These are phyloP conservation scores for Phytophthora uliginosa DNA, from an alignment of 352 stramenopile genomes.

Conservation along the genomic window DNA sequence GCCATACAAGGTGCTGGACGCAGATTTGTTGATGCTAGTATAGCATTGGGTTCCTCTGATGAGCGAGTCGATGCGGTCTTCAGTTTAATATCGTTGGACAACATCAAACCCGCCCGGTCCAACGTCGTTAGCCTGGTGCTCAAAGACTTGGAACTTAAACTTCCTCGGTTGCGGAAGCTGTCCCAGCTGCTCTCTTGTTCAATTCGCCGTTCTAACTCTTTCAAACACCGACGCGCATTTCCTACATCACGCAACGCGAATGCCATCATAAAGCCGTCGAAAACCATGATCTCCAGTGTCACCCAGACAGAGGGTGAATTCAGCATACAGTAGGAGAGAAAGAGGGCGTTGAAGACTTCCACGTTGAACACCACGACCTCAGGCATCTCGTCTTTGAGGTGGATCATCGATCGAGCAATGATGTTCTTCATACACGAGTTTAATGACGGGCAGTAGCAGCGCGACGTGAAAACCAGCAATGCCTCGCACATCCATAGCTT, in stretches of 20 bases:
- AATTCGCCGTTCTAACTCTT: neutral
- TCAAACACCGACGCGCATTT: neutral
- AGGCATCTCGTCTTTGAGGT: neutral
- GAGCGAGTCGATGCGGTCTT: neutral
- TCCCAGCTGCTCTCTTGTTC: neutral
- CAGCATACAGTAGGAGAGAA: neutral
- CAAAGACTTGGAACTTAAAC: neutral
- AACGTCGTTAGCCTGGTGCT: neutral
- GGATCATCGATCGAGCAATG: neutral
- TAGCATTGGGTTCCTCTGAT: neutral
- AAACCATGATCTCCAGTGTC: slow-evolving; percentile 1
- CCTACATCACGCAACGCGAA: neutral
- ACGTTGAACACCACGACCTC: slow-evolving; percentile 3
- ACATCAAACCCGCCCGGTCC: neutral
- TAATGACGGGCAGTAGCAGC: neutral
- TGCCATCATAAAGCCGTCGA: neutral
- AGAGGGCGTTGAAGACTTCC: slow-evolving; percentile 2
- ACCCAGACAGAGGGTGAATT: neutral
- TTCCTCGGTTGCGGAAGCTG: neutral
- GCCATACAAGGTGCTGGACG: neutral
- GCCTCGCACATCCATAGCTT: neutral
- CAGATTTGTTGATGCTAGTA: neutral
- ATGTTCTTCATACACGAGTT: slow-evolving; percentile 1
- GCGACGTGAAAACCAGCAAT: neutral
- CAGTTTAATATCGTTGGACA: neutral